phyloP scores from a whole-genome alignment of 345 rosid genomes.

The Citrus maxima region DNA sequence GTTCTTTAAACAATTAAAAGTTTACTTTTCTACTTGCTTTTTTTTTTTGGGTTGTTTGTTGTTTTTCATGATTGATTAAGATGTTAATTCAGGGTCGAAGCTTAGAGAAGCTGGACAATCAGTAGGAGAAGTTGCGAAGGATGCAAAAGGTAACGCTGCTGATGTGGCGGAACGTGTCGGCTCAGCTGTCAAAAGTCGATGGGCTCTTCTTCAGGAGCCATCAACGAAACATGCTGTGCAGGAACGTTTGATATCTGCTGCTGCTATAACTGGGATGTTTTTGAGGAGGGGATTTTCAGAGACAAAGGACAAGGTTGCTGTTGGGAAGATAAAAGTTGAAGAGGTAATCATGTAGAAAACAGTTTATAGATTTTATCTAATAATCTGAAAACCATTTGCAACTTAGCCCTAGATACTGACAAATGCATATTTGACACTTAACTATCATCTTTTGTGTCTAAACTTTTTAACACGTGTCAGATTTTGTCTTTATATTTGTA shows the following conservation, averaged over 20 bases:
- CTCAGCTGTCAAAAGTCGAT: slow-evolving; percentile 60
- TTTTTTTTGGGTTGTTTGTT: background rate
- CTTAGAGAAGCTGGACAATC: slow-evolving; percentile 80
- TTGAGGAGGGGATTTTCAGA: slow-evolving; percentile 80
- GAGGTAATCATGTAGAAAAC: slow-evolving; percentile 54
- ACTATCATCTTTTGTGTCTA: background rate
- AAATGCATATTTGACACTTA: background rate
- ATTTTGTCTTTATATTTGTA: background rate
- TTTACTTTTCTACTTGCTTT: too few relatives aligned
- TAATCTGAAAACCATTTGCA: background rate
- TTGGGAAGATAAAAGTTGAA: slow-evolving; percentile 89
- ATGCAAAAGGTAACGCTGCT: slow-evolving; percentile 83
- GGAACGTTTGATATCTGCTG: slow-evolving; percentile 75
- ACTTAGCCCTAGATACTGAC: background rate
- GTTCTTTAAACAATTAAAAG: background rate
- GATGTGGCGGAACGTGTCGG: slow-evolving; percentile 90
- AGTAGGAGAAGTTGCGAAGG: slow-evolving; percentile 84
- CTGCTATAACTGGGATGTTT: slow-evolving; percentile 82
- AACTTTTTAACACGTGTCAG: background rate
- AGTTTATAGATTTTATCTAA: background rate
- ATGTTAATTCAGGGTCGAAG: slow-evolving; percentile 57
- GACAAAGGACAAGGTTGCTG: slow-evolving; percentile 85
- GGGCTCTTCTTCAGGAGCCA: slow-evolving; percentile 87
- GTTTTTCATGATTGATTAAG: slow-evolving; percentile 9
- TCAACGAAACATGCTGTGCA: slow-evolving; percentile 78